Percentiles rank a stretch among this genome's conserved stretches.
Conservation (phyloP, 2,329 filamentous ascomycete genomes). For the Alternaria angustiovoidea region DNA sequence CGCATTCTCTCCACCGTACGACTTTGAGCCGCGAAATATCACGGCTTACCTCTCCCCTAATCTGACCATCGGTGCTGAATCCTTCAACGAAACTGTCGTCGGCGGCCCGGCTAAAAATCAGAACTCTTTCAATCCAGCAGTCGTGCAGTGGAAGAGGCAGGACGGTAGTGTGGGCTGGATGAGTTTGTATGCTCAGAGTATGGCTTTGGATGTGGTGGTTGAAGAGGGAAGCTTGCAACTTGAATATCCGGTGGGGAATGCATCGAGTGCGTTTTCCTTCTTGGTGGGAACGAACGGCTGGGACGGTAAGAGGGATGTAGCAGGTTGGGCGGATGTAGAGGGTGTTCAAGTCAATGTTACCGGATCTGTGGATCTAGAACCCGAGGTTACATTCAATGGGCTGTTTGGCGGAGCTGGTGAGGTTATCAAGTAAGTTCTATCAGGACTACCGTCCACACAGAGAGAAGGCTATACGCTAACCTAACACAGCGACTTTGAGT, state of each 20-base stretch:
- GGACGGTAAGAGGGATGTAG: constrained; percentile 54
- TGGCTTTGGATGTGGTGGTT: constrained; percentile 32
- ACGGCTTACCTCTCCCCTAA: constrained; percentile 65
- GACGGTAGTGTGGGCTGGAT: constrained; percentile 43
- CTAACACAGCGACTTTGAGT: constrained; percentile 46
- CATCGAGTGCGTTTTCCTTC: constrained; percentile 60
- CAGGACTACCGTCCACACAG: background rate
- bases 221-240: constrained; percentile 54
- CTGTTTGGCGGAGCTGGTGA: constrained; percentile 48
- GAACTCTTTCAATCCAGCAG: constrained; percentile 65
- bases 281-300: constrained; percentile 58
- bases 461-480: constrained; percentile 6
- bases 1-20: constrained; percentile 67
- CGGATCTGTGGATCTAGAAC: constrained; percentile 55
- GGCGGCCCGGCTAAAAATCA: constrained; percentile 64
- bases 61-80: constrained; percentile 68
- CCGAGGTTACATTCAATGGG: constrained; percentile 57
- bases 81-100: constrained; percentile 64
- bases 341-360: constrained; percentile 58
- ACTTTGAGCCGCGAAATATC: constrained; percentile 65
- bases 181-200: constrained; percentile 39
- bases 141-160: constrained; percentile 64
- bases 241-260: constrained; percentile 63
- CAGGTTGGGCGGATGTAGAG: constrained; percentile 58
- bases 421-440: constrained; percentile 47